phyloP scores from a whole-genome alignment of 495 filamentous ascomycete genomes.

The Xanthoparmelia taractica region DNA sequence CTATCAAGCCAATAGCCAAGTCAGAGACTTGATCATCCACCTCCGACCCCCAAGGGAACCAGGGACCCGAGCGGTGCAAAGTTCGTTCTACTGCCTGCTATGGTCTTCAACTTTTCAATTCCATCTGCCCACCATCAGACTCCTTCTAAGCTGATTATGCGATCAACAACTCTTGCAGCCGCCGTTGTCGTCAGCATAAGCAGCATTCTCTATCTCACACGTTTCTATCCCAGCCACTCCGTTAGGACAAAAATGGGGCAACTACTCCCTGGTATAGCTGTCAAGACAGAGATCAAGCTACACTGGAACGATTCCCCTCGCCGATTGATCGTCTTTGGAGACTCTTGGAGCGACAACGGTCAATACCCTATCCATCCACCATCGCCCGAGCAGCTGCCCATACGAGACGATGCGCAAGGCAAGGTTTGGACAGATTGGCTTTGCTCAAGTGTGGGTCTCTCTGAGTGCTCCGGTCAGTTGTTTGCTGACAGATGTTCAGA shows the following conservation, averaged over 20 bases:
- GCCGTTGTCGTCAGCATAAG: constrained; percentile 9
- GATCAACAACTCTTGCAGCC: constrained; percentile 8
- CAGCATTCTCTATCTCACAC: constrained; percentile 15
- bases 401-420: constrained; percentile 30
- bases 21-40: not conserved
- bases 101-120: constrained; percentile 4
- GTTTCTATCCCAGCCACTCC: not conserved
- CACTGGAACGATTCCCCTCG: constrained; percentile 20
- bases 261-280: not conserved
- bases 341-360: constrained; percentile 45
- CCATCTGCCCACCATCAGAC: not conserved
- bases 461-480: not conserved
- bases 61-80: not conserved
- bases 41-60: not conserved
- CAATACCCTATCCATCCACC: constrained; percentile 24
- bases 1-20: not conserved
- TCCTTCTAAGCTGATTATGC: constrained; percentile 3
- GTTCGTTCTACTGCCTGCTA: not conserved
- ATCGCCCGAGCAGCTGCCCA: constrained; percentile 14
- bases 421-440: constrained; percentile 42
- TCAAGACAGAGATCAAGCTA: not conserved
- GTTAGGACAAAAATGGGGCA: constrained; percentile 6
- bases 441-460: constrained; percentile 34
- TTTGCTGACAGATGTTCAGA: constrained; percentile 25
- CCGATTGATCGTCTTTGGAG: constrained; percentile 42